A percentile compares a stretch with the other conserved stretches of the same genome.
phyloP scores from a whole-genome alignment of 345 rosid genomes.

The Eucalyptus cloeziana region DNA sequence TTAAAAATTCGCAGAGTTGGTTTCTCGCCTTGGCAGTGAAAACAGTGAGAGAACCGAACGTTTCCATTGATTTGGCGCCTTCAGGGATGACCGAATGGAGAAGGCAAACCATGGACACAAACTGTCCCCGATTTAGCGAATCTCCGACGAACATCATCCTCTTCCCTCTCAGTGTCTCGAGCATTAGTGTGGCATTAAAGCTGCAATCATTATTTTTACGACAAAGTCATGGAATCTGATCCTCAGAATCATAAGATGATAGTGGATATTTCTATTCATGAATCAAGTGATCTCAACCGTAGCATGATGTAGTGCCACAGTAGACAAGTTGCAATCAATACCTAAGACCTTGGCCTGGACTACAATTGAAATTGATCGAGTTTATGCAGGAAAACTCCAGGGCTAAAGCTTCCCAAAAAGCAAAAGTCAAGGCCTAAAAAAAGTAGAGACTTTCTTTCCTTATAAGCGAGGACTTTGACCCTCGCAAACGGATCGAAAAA shows the following conservation, averaged over 20 bases:
- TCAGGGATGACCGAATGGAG: conserved; percentile 66
- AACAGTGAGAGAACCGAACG: conserved; percentile 62
- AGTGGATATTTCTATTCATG: background rate
- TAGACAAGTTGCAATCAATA: background rate
- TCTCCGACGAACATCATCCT: conserved; percentile 97
- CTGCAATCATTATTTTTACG: conserved; percentile 11
- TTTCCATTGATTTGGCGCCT: conserved; percentile 57
- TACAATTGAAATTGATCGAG: background rate
- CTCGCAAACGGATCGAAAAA: background rate
- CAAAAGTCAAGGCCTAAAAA: background rate
- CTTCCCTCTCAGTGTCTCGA: conserved; percentile 76
- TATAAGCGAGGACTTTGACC: background rate
- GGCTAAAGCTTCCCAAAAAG: background rate
- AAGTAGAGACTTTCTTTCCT: background rate
- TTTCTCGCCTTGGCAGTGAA: conserved; percentile 64
- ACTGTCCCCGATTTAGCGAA: conserved; percentile 88
- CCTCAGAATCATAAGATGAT: background rate
- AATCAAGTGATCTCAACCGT: background rate
- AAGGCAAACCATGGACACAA: conserved; percentile 76
- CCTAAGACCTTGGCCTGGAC: background rate
- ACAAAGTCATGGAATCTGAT: background rate
- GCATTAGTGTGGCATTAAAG: conserved; percentile 78
- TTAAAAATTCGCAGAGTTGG: background rate
- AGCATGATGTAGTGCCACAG: background rate
- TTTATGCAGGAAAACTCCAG: background rate